Percentiles rank a stretch among this genome's conserved stretches.
phyloP scores from a whole-genome alignment of 805 yeast genomes.

The Kuraishia borneana region DNA sequence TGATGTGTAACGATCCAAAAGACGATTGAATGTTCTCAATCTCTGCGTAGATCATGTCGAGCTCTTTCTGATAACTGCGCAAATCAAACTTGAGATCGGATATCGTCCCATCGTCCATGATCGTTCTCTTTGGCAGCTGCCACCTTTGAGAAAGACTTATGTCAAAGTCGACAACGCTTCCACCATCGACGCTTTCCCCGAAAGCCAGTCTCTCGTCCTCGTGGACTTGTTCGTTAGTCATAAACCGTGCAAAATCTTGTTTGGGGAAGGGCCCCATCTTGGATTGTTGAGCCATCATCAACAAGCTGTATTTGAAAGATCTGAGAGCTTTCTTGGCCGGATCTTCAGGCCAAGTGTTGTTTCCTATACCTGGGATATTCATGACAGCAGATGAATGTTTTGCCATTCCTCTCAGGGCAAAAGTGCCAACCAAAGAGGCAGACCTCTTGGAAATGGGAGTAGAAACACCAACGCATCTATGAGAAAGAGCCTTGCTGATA shows the following conservation, averaged over 20 bases:
- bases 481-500: too few relatives aligned
- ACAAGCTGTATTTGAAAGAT: background rate
- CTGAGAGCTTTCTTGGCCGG: background rate
- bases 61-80: constrained; percentile 23
- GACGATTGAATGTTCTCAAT: constrained; percentile 32
- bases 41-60: constrained; percentile 31
- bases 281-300: background rate
- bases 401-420: too few relatives aligned
- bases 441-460: too few relatives aligned
- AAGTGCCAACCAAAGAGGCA: too few relatives aligned
- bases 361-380: too few relatives aligned
- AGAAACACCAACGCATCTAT: too few relatives aligned
- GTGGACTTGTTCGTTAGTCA: constrained; percentile 13
- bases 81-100: constrained; percentile 24
- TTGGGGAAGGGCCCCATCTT: background rate
- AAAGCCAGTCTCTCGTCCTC: constrained; percentile 19
- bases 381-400: too few relatives aligned
- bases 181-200: constrained; percentile 26
- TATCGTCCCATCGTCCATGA: constrained; percentile 34
- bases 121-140: constrained; percentile 25
- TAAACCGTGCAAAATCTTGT: constrained; percentile 8
- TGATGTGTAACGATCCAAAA: constrained; percentile 44
- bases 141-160: constrained; percentile 23
- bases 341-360: background rate
- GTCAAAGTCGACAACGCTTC: constrained; percentile 49